A percentile compares a stretch with the other conserved stretches of the same genome.
Conservation (phyloP, 352 stramenopile species). For the Elongisporangium senticosum region DNA sequence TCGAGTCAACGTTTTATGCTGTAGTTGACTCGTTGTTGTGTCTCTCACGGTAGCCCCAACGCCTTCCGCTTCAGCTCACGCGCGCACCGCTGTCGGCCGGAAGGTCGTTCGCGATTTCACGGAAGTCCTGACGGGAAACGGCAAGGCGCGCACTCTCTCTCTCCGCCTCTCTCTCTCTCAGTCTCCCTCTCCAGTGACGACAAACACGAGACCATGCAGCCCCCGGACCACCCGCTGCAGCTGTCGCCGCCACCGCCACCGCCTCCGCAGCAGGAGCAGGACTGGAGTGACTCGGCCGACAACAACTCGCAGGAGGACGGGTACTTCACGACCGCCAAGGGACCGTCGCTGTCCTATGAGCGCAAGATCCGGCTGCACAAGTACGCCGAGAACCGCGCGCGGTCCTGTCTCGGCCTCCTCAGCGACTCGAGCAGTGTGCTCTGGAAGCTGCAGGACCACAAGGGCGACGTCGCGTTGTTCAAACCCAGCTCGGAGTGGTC, state of each 20-base stretch:
- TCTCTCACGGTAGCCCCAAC: neutral
- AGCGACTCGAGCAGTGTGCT: slow-evolving; percentile 69
- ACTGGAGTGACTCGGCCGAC: slow-evolving; percentile 67
- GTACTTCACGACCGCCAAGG: slow-evolving; percentile 46
- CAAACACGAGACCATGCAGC: neutral
- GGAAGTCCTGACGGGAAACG: slow-evolving; percentile 22
- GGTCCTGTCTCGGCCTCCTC: slow-evolving; percentile 69
- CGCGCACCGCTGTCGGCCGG: no score
- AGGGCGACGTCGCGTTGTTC: slow-evolving; percentile 76
- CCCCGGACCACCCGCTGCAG: slow-evolving; percentile 4
- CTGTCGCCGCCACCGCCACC: slow-evolving; percentile 3
- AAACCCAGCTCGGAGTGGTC: slow-evolving; percentile 85
- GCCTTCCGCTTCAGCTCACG: neutral
- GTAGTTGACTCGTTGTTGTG: neutral
- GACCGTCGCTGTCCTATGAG: slow-evolving; percentile 78
- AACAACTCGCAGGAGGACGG: slow-evolving; percentile 61
- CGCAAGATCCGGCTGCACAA: slow-evolving; percentile 81
- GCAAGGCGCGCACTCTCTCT: neutral
- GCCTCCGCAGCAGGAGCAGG: slow-evolving; percentile 11
- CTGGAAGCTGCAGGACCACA: slow-evolving; percentile 78
- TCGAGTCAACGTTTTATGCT: no score
- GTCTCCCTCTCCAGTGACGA: neutral
- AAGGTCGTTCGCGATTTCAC: slow-evolving; percentile 20
- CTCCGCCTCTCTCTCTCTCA: slow-evolving; percentile 1
- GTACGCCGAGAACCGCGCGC: slow-evolving; percentile 79